Conservation (phyloP, 768 basidiomycete genomes). For the Leccinum truebloodii region DNA sequence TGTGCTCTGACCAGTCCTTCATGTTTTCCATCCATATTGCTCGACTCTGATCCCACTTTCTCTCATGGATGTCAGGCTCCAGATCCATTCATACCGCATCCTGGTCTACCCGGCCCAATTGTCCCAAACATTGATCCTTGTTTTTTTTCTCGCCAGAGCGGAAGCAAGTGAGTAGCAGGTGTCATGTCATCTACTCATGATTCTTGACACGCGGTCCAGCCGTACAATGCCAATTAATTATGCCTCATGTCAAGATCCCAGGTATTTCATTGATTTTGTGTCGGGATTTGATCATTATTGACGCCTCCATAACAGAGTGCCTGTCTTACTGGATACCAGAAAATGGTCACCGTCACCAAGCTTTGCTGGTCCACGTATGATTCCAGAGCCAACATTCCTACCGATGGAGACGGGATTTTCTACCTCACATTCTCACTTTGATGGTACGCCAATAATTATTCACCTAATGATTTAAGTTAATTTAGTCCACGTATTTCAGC, state of each 20-base stretch:
- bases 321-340: neutral
- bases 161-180: neutral
- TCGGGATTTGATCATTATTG: neutral
- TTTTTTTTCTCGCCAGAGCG: neutral
- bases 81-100: neutral
- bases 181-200: neutral
- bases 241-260: neutral
- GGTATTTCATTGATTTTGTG: neutral
- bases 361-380: neutral
- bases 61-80: neutral
- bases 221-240: neutral
- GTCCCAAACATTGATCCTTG: neutral
- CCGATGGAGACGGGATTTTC: neutral
- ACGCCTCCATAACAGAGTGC: neutral
- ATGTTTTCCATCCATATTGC: neutral
- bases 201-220: neutral
- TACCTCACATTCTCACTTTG: neutral
- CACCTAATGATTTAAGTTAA: neutral
- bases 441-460: neutral
- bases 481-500: neutral
- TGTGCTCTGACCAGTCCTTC: neutral
- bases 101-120: neutral
- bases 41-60: neutral
- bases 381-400: neutral
- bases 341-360: neutral